Evolutionary conservation across 129 eudicot genomes (phyloP), one percentile per base, ranked within the genome.

Genomic region (Flaveria sonorensis): DNA sequence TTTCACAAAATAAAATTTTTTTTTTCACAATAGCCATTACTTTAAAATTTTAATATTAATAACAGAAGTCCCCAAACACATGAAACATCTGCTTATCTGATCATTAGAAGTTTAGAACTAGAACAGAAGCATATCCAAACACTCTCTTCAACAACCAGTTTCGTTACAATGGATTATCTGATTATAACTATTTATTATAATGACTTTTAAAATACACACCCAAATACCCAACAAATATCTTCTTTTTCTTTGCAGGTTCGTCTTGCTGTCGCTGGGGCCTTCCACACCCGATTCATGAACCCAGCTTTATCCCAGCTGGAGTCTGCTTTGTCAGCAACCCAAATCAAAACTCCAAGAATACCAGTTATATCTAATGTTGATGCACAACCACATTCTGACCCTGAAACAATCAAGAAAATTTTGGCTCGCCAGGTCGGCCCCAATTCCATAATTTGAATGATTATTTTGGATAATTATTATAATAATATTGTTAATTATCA

Each of bases 311-410:
- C 97, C 68, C 89, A 88, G 87, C 82, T 93, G 67, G 97, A 93
- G 84, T 91, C 96, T 14, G 97, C 97, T 30, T 84, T 93, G 86
- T 92, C 93, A 68, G 84, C 91, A 57, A 93, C 98, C n/a, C 81
- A 81, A 59, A 83, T 93, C 68, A 85, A 75, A 79, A 86, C 80
- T 45, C 98, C 98, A 57, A 86, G 90, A 80, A 87, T 93, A 81
- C 98, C 98, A 18, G 98, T 93, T 67, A 89, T 93, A 78, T 93
- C 98, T 16, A 93, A 93, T 56, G 98, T 93, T 0, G 96, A 93
- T 81, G 97, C 98, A 74, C 93, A 81, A 67, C 98, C 98, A 66
- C 98, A 93, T 85, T 88, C 93, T 47, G 92, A 93, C 77, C 98
- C 98, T 0, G 88, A 81, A 15, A 89, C 91, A 15, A 93, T 93